Evolutionary conservation across 805 yeast genomes (phyloP), one percentile per base, ranked within the genome.

Genomic region (Suhomyces faveliae): DNA sequence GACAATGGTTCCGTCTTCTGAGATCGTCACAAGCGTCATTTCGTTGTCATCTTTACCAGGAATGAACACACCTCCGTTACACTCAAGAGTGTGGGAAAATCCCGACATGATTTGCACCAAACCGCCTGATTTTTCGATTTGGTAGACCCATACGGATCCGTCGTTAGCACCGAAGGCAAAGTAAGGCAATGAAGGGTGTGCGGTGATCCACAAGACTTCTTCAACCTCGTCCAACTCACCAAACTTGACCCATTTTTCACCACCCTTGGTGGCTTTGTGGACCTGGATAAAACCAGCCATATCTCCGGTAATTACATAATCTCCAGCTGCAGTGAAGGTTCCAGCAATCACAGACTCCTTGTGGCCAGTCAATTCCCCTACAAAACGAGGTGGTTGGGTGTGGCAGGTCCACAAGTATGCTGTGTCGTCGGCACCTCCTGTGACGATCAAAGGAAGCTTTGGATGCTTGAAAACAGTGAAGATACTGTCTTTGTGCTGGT

Each of bases 141-240:
- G 88, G 63, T 90, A 94, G 22, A 85, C 89, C 96, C 97, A 92
- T 3, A 91, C 95, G 0, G 96, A 85, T 2, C 99, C 99, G 66
- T 91, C 97, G 6, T 76, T 73, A 19, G 89, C 92, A 52, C 98
- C 97, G 62, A 88, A 89, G 11, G 98, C 97, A 72, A 92, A 89
- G 41, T 88, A 78, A 20, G 84, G 78, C 61, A 84, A 85, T 17
- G 73, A 72, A 22, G 97, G 96, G 68, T 94, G 99, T 44, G 81
- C 77, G 24, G 76, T 67, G 45, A 92, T 74, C 95, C 96, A 90
- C 40, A 84, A 81, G 7, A 94, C 80, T 70, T 94, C 99, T 57
- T 88, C 96, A 39, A 87, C 90, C 66, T 91, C 97, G 60, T 87
- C 90, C 49, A 89, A 70, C 50, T 83, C 82, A 22, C 82, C 85